These are phyloP conservation scores for Sporisorium sorghi DNA, from an alignment of 1,284 basidiomycete genomes.

Conservation along the genomic window DNA sequence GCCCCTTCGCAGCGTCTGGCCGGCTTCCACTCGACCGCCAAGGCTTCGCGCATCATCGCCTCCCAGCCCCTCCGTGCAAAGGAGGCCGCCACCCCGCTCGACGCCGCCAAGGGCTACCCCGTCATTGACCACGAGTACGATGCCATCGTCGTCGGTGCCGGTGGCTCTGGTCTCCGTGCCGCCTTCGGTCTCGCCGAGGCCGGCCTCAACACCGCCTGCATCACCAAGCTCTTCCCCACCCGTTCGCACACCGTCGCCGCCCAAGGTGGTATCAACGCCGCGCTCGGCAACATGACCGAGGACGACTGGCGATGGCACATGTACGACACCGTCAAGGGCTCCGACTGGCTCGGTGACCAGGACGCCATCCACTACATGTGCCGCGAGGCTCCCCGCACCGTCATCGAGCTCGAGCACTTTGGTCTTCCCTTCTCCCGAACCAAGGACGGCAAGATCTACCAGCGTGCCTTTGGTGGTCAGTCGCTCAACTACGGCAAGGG, in stretches of 20 bases:
- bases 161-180: conserved; percentile 96
- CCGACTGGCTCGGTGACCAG: conserved; percentile 99
- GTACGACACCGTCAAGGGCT: conserved; percentile 99
- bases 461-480: conserved; percentile 98
- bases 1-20: conserved; percentile 45
- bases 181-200: conserved; percentile 99
- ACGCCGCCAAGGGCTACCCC: conserved; percentile 78
- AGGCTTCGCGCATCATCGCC: conserved; percentile 75
- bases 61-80: conserved; percentile 84
- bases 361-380: conserved; percentile 99
- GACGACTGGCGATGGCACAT: conserved; percentile 99
- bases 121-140: conserved; percentile 86
- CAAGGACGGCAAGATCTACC: conserved; percentile 99
- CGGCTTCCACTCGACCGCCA: conserved; percentile 61
- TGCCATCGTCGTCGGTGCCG: conserved; percentile 76
- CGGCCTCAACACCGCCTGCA: conserved; percentile 91
- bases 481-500: conserved; percentile 97
- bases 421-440: conserved; percentile 99
- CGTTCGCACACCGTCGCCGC: conserved; percentile 98
- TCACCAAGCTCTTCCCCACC: conserved; percentile 99
- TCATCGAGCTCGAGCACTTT: conserved; percentile 96
- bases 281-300: conserved; percentile 82
- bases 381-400: conserved; percentile 90
- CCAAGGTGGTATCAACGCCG: conserved; percentile 99
- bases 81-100: conserved; percentile 75